Evolutionary conservation across 768 basidiomycete genomes (phyloP), one percentile per base, ranked within the genome.

Genomic region (Dentipellis fragilis): DNA sequence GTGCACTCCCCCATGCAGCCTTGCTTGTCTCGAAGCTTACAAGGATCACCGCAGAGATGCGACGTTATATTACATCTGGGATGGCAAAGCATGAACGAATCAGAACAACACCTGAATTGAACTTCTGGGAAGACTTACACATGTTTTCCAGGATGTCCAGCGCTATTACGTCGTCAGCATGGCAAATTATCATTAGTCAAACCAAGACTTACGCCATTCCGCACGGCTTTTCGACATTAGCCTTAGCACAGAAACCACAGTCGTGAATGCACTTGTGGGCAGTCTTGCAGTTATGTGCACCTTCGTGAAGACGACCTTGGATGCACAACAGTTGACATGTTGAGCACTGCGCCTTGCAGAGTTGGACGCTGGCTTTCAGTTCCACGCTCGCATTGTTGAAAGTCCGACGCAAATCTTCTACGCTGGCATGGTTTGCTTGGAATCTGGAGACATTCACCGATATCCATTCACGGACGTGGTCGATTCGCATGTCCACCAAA

Each of bases 101-200:
- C 10, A 14, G 9, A 3, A 22, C 21, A 22, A 48, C 21, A 19
- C 38, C 10, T 29, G 1, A 54, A 42, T 23, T 6, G 4, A 2
- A 21, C 17, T 34, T 16, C 9, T 42, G 6, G 10, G 45, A 22
- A 17, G 10, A 61, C 75, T 51, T 64, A 82, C 83, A 80, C 72
- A 58, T 84, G 82, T 10, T 67, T 69, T 12, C 79, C 80, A 19
- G 73, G 64, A 57, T 84, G 82, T 0, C 83, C 83, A 34, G 80
- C 81, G n/a, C 81, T 83, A 57, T 36, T 7, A 1, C n/a, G 3
- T 1, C 34, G n/a, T 36, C 3, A 51, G 55, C 23, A 8, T 29
- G 10, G 16, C 16, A 23, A 35, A 46, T 12, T 14, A 21, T 21
- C 50, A 4, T 10, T 21, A 9, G 23, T 10, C 5, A 21, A 37